phyloP scores from a whole-genome alignment of 2,329 filamentous ascomycete genomes.

The Alternaria sp. region DNA sequence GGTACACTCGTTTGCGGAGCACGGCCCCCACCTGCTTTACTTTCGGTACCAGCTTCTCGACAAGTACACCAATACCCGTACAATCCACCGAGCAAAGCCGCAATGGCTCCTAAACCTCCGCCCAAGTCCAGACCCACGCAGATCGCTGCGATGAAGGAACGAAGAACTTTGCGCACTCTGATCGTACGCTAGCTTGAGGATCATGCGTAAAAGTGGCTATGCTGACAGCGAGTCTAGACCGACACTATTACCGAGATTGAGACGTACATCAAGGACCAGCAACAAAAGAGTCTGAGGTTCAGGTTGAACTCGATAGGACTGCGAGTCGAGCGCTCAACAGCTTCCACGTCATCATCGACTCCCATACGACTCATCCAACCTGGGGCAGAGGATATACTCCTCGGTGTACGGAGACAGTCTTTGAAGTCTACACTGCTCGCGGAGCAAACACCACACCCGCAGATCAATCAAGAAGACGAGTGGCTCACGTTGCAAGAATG shows the following conservation, averaged over 20 bases:
- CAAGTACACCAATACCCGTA: neutral
- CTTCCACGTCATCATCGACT: neutral
- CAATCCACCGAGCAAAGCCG: neutral
- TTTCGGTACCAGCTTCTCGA: neutral
- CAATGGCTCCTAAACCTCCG: neutral
- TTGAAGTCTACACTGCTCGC: neutral
- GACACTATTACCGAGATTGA: neutral
- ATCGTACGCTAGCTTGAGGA: neutral
- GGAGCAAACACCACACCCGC: neutral
- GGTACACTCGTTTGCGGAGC: neutral
- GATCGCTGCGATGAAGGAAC: neutral
- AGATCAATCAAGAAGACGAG: neutral
- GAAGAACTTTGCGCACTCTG: neutral
- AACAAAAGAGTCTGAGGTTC: neutral
- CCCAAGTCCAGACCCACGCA: neutral
- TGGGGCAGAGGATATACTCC: neutral
- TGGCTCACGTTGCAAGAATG: neutral
- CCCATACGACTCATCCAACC: neutral
- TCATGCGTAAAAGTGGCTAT: neutral
- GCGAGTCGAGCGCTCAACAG: neutral
- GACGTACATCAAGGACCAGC: neutral
- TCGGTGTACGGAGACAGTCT: neutral
- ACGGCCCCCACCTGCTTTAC: neutral
- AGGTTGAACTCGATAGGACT: neutral
- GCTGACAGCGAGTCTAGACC: neutral